Base-by-base conservation (phyloP, 2,329 filamentous ascomycete species). In the Ceratocystis eucalypticola region DNA sequence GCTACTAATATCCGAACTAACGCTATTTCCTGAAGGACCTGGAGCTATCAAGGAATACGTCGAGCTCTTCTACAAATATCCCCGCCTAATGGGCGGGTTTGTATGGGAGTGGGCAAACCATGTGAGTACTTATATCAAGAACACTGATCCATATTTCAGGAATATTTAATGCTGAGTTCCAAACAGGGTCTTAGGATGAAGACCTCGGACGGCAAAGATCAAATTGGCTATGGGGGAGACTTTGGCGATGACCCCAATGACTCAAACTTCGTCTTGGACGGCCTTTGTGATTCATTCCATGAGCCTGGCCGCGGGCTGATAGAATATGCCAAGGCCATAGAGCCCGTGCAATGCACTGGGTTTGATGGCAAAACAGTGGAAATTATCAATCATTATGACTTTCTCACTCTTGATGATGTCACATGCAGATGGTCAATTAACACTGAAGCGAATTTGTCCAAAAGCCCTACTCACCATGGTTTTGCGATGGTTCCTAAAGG, bases 21-120 rank as follows among this genome's bases (percentile, higher is more conserved):
- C 10, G 17, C 7, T 30, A 28, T 30, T 57, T n/a, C 2, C 6
- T 7, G 37, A 57, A 41, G 62, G 64, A 0, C 87, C 85, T 0
- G 87, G 87, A 0, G 82, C 80, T 0, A 76, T 89, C 62, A 80
- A 84, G 68, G 86, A 89, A 68, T 89, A 90, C 68, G 76, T 87
- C 12, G 81, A 87, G 5, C 79, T 81, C 0, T 90, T 88, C 72
- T 82, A 84, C 70, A 78, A 80, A 55, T 79, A 77, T 37, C 72
- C 73, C 0, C 69, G 73, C 0, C 71, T 77, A 0, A 86, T 88
- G 74, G 86, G 87, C 4, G 87, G 86, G 0, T 84, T 82, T 45
- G 79, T 86, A 2, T 86, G 84, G 84, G 83, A 86, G 70, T 86
- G 84, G 83, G 80, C 79, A 0, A 86, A 84, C 67, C 83, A 85